Evolutionary conservation across 2,329 filamentous ascomycete genomes (phyloP), one percentile per base, ranked within the genome.

Genomic region (Fusarium sp.): DNA sequence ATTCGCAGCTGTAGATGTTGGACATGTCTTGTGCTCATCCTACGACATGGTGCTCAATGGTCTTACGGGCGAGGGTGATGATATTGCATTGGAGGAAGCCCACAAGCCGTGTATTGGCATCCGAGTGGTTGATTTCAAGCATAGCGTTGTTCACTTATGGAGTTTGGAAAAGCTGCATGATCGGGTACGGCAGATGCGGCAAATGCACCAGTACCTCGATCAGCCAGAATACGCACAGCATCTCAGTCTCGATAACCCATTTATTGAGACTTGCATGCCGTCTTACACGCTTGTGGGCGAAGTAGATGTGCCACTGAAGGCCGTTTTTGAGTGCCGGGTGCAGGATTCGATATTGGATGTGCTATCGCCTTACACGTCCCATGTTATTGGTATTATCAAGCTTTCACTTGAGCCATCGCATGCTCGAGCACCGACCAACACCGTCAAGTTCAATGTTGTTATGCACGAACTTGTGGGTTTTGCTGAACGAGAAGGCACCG

Each of bases 391-490:
- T 46, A 95, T 98, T 59, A 89, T 99, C 71, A 93, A 94, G 76
- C 84, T 99, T 40, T 95, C 95, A 0, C 83, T 99, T 9, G 96
- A 99, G 77, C 96, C 96, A 16, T 98, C 95, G 1, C 95, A 94
- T 50, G 95, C 95, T 4, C 91, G 97, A 75, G 95, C 95, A 6
- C 96, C 96, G 16, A 92, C 93, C 15, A 96, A 93, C 63, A 98
- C 93, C 4, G 84, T 98, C 62, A 99, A 98, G 79, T 99, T 99
- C 83, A 99, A 98, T 76, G 95, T 98, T 8, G 95, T 98, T 32
- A 97, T 99, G 93, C 95, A 97, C 77, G 94, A 98, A 77, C 89
- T 99, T 82, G 83, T 96, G 38, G 96, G 96, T 2, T 99, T 99
- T 74, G 92, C 96, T 1, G 96, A 99, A 81, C 90, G 95, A 68